A percentile compares a stretch with the other conserved stretches of the same genome.
Conservation (phyloP, 108 stramenopile genomes). For the Licmophora abbreviata region DNA sequence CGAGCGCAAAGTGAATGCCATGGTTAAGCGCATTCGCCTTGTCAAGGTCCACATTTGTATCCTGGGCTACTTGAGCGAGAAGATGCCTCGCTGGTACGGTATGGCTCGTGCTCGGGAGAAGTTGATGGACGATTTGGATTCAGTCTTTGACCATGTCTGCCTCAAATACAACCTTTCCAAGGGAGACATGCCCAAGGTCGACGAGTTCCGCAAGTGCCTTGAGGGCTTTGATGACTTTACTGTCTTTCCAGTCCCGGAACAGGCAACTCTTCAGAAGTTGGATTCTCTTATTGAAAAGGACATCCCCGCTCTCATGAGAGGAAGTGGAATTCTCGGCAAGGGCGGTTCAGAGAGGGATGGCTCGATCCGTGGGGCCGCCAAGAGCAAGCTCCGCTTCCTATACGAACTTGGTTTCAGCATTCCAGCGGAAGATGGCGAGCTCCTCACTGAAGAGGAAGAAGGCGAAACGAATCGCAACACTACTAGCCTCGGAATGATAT, state of each 20-base stretch:
- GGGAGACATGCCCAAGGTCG: constrained; percentile 76
- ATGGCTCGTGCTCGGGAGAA: constrained; percentile 87
- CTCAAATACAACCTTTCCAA: constrained; percentile 75
- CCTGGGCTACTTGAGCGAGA: constrained; percentile 93
- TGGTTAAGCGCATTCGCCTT: constrained; percentile 95
- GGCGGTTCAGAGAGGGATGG: no score
- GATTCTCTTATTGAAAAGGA: constrained; percentile 78
- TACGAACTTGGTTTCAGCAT: no score
- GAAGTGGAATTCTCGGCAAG: no score
- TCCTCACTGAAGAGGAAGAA: no score
- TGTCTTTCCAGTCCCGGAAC: constrained; percentile 93
- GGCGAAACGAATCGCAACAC: no score
- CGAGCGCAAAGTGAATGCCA: constrained; percentile 94
- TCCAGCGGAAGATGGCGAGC: no score
- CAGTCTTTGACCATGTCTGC: constrained; percentile 85
- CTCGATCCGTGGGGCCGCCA: no score
- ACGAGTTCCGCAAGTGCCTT: constrained; percentile 67
- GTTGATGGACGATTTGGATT: constrained; percentile 83
- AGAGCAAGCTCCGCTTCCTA: no score
- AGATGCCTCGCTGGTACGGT: constrained; percentile 93
- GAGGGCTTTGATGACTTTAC: constrained; percentile 84
- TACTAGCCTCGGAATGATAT: no score
- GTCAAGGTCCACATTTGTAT: constrained; percentile 99
- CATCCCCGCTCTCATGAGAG: constrained; percentile 74
- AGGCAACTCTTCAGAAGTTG: constrained; percentile 79